Evolutionary conservation across 352 stramenopile genomes (phyloP), one percentile per base, ranked within the genome.

Genomic region (Pythium utonaiense): DNA sequence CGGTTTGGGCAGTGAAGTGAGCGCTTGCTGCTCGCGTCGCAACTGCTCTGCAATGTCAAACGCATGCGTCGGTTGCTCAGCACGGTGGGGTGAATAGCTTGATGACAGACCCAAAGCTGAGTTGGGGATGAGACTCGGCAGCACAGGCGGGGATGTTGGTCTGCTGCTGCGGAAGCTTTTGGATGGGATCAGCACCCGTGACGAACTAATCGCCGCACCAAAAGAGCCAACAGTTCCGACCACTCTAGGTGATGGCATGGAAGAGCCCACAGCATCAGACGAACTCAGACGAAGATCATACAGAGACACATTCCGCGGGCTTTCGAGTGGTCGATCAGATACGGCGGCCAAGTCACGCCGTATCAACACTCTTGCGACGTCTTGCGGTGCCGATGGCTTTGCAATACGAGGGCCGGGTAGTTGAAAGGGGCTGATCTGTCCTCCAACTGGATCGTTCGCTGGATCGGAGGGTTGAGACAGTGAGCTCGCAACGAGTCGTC

Each of bases 11-110:
- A 79, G 30, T 38, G 62, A 33, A 5, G 65, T 28, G 14, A 80
- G 48, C 2, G 71, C 55, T 2, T 41, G 50, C 7, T 78, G 58
- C 45, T 83, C 70, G 34, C 63, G 69, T 19, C 64, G 62, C n/a
- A 83, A 50, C 25, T 79, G 75, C 30, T 70, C 41, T 14, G 48
- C 54, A 1, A 12, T 8, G n/a, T 57, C 44, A 27, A 50, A 24
- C 5, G 31, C 4, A 40, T 50, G 49, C 3, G 40, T 36, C 0
- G 16, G 3, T 30, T 31, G 13, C 45, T 38, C 19, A 6, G 36
- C 30, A 9, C 14, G 1, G 14, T 30, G 36, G 30, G 49, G 53
- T 41, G 24, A 9, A 6, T 34, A 24, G 0, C 9, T 38, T 51
- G 36, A 14, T 19, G 19, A 19, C 2, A 44, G 1, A 3, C 22